A percentile compares a stretch with the other conserved stretches of the same genome.
Evolutionary conservation across 441 rosid species (phyloP).

Genomic region (Arabidopsis hybrid): DNA sequence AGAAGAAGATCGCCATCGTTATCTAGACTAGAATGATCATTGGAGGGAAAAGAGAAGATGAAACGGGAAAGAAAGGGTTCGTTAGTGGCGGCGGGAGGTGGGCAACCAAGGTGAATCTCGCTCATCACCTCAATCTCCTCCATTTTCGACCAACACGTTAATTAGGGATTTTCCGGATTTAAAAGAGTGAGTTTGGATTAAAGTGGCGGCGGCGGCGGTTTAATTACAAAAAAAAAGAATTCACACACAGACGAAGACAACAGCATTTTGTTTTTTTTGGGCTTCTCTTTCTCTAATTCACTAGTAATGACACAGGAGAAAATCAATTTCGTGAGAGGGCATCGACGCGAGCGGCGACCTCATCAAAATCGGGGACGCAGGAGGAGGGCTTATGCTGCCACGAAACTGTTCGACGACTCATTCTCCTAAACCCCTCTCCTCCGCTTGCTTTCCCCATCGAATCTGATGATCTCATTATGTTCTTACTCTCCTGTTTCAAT

Average conservation of each 20-base stretch:
- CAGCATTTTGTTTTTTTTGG: too few species aligned
- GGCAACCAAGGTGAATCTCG: constrained; percentile 87
- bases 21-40: constrained; percentile 55
- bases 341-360: constrained; percentile 54
- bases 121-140: constrained; percentile 71
- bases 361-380: constrained; percentile 55
- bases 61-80: constrained; percentile 71
- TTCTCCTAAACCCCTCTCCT: constrained; percentile 35
- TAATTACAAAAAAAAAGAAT: too few species aligned
- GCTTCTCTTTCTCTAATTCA: not conserved
- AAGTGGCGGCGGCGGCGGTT: too few species aligned
- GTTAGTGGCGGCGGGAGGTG: constrained; percentile 57
- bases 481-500: constrained; percentile 23
- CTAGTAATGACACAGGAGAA: not conserved
- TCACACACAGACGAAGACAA: constrained; percentile 12
- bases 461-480: constrained; percentile 29
- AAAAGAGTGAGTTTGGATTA: too few species aligned
- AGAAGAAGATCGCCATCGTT: constrained; percentile 89
- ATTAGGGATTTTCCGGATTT: too few species aligned
- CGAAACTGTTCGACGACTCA: constrained; percentile 47
- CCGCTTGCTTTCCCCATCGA: constrained; percentile 38
- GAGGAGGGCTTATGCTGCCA: constrained; percentile 39
- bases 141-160: not conserved
- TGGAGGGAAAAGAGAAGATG: constrained; percentile 60
- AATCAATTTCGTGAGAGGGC: constrained; percentile 45